A percentile compares a stretch with the other conserved stretches of the same genome.
These are phyloP conservation scores for Colletotrichum sojae DNA, from an alignment of 2,329 filamentous ascomycete genomes.

Conservation along the genomic window DNA sequence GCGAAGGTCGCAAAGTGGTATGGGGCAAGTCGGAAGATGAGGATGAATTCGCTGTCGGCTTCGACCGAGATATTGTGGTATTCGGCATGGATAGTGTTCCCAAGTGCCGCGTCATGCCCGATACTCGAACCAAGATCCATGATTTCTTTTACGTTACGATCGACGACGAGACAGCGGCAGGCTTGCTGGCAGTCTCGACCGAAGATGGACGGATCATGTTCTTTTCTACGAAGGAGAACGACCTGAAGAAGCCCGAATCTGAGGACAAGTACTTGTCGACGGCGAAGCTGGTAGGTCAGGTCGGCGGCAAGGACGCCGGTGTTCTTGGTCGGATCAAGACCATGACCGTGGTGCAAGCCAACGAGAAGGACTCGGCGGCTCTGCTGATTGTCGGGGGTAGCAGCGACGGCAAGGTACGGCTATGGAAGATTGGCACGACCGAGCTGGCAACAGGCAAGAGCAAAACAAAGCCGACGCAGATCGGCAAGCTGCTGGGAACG, in stretches of 20 bases:
- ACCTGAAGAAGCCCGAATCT: slow-evolving; percentile 53
- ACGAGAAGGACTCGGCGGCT: slow-evolving; percentile 54
- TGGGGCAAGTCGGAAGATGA: slow-evolving; percentile 82
- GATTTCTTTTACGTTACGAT: slow-evolving; percentile 80
- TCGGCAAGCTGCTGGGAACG: slow-evolving; percentile 79
- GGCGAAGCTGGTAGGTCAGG: slow-evolving; percentile 79
- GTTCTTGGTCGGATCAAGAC: slow-evolving; percentile 87
- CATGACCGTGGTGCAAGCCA: slow-evolving; percentile 75
- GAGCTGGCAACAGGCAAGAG: slow-evolving; percentile 54
- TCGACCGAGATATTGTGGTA: slow-evolving; percentile 86
- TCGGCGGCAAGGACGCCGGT: slow-evolving; percentile 81
- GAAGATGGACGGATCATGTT: slow-evolving; percentile 92
- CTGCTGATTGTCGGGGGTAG: slow-evolving; percentile 79
- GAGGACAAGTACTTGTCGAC: slow-evolving; percentile 61
- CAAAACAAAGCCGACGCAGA: slow-evolving; percentile 46
- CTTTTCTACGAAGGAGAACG: slow-evolving; percentile 76
- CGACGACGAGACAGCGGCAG: slow-evolving; percentile 62
- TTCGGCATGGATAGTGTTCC: slow-evolving; percentile 92
- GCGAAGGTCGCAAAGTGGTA: slow-evolving; percentile 85
- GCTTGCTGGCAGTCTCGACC: slow-evolving; percentile 82
- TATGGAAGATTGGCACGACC: slow-evolving; percentile 75
- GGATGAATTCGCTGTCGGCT: slow-evolving; percentile 90
- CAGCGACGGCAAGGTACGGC: slow-evolving; percentile 87
- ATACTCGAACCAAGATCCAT: slow-evolving; percentile 84
- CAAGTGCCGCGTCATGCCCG: slow-evolving; percentile 79